Evolutionary conservation across 1,284 basidiomycete genomes (phyloP).

Genomic region (Binderoboletus segoi): DNA sequence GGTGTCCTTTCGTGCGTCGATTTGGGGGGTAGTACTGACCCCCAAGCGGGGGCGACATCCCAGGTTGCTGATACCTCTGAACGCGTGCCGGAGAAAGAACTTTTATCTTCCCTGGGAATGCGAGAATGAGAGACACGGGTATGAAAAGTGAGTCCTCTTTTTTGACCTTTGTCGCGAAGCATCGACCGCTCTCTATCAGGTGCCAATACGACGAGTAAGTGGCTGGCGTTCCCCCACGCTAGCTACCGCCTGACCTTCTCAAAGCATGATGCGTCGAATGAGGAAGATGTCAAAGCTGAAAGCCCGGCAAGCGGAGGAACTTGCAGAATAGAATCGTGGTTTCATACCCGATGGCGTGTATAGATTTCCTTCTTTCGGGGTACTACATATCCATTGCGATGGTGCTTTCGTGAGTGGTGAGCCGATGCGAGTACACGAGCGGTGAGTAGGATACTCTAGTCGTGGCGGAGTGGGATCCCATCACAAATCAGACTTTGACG

Average conservation of each 20-base stretch:
- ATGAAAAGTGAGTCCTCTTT: slow-evolving; percentile 64
- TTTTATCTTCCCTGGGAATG: slow-evolving; percentile 83
- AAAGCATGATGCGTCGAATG: slow-evolving; percentile 83
- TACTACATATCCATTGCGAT: too few species aligned
- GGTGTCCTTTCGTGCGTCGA: background rate
- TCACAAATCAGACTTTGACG: slow-evolving; percentile 35
- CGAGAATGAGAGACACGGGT: slow-evolving; percentile 75
- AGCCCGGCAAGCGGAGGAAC: slow-evolving; percentile 59
- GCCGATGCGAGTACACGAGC: slow-evolving; percentile 13
- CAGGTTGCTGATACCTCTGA: slow-evolving; percentile 85
- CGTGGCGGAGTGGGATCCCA: too few species aligned
- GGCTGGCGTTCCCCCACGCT: background rate
- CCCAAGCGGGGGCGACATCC: too few species aligned
- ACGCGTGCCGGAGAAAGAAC: slow-evolving; percentile 75
- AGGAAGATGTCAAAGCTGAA: slow-evolving; percentile 76
- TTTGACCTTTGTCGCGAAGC: background rate
- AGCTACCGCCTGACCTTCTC: slow-evolving; percentile 4
- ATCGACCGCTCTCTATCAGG: slow-evolving; percentile 42
- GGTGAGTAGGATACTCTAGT: slow-evolving; percentile 6
- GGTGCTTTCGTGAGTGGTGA: slow-evolving; percentile 26
- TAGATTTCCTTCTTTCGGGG: slow-evolving; percentile 8
- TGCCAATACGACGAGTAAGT: slow-evolving; percentile 92
- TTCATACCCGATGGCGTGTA: slow-evolving; percentile 17
- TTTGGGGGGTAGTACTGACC: background rate
- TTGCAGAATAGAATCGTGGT: slow-evolving; percentile 31